These are phyloP conservation scores for Claviceps purpurea DNA, from an alignment of 2,329 filamentous ascomycete species.

Conservation along the genomic window DNA sequence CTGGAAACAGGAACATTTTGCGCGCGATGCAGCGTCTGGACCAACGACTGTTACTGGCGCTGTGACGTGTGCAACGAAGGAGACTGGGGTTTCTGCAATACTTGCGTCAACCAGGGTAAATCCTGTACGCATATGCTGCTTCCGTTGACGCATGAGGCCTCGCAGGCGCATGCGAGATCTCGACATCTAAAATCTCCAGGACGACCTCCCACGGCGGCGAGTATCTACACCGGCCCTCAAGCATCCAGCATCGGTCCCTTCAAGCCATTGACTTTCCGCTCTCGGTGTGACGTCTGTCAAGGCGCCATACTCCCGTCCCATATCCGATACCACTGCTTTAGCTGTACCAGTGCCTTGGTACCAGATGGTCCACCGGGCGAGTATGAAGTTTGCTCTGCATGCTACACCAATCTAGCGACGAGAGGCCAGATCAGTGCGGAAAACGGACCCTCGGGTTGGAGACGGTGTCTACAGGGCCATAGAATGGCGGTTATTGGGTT, in stretches of 20 bases:
- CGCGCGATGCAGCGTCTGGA: constrained; percentile 55
- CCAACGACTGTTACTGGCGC: constrained; percentile 81
- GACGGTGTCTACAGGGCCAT: constrained; percentile 66
- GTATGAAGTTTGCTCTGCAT: constrained; percentile 71
- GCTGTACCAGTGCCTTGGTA: constrained; percentile 45
- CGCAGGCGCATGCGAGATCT: constrained; percentile 21
- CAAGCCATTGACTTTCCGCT: constrained; percentile 57
- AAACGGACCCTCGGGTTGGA: constrained; percentile 72
- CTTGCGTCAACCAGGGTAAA: constrained; percentile 69
- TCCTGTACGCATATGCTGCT: constrained; percentile 74
- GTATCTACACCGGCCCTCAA: constrained; percentile 33
- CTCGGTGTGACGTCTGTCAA: constrained; percentile 66
- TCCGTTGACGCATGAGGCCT: constrained; percentile 52
- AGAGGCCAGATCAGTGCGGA: constrained; percentile 54
- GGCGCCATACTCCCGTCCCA: constrained; percentile 56
- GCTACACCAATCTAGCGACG: constrained; percentile 56
- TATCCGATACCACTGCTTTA: constrained; percentile 66
- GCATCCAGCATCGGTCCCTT: constrained; percentile 40
- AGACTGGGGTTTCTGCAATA: constrained; percentile 88
- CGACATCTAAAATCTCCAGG: constrained; percentile 29
- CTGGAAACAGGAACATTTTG: constrained; percentile 78
- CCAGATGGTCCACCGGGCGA: constrained; percentile 48
- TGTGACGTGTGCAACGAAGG: constrained; percentile 80
- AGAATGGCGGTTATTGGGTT: constrained; percentile 76
- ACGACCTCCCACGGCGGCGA: constrained; percentile 34